Evolutionary conservation across 805 yeast species (phyloP).

Genomic region (Candida sanyiensis): DNA sequence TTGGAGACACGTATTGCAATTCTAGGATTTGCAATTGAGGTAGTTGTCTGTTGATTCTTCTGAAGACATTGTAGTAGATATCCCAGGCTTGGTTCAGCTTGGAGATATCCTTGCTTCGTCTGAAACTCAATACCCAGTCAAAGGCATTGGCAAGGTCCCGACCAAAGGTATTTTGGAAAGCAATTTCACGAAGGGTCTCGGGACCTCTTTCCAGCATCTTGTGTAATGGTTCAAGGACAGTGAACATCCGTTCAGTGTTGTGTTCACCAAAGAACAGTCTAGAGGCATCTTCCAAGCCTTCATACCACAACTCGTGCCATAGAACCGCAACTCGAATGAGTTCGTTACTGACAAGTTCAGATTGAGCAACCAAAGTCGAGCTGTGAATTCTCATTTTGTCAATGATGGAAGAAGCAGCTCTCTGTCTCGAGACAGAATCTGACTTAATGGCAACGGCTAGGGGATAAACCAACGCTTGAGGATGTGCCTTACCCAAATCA

Average conservation of each 20-base stretch:
- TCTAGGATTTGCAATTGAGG: constrained; percentile 85
- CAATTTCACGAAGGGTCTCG: constrained; percentile 85
- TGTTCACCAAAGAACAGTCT: constrained; percentile 90
- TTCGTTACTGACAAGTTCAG: constrained; percentile 90
- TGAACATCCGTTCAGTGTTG: constrained; percentile 90
- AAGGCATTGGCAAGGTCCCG: constrained; percentile 88
- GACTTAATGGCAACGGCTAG: constrained; percentile 93
- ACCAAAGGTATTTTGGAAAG: constrained; percentile 91
- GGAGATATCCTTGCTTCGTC: constrained; percentile 77
- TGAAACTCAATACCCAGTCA: constrained; percentile 86
- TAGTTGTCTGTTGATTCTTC: constrained; percentile 81
- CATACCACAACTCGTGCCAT: constrained; percentile 99
- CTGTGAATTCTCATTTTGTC: constrained; percentile 91
- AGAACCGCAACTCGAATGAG: constrained; percentile 89
- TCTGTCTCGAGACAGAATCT: constrained; percentile 81
- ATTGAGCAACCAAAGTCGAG: constrained; percentile 78
- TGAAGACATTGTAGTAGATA: constrained; percentile 86
- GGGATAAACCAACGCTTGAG: constrained; percentile 94
- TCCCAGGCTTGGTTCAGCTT: constrained; percentile 98
- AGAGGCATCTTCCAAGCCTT: constrained; percentile 95
- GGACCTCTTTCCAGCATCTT: constrained; percentile 81
- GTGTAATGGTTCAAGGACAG: constrained; percentile 84
- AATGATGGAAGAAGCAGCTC: constrained; percentile 86
- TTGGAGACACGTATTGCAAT: constrained; percentile 90
- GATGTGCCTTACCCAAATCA: constrained; percentile 90